phyloP scores from a whole-genome alignment of 345 rosid genomes.

The Eucalyptus microcorys region DNA sequence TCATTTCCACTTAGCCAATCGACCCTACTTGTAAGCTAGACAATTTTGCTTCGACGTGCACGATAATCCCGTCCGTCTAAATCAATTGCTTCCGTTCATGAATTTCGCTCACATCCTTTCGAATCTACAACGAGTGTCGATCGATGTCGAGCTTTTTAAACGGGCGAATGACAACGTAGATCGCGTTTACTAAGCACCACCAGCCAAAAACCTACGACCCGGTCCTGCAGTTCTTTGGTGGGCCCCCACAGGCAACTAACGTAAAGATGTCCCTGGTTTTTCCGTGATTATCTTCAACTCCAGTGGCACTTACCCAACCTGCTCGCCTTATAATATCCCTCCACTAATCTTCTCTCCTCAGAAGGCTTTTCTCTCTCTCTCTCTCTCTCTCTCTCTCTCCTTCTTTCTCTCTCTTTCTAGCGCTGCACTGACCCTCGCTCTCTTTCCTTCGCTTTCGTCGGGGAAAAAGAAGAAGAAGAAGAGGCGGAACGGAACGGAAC shows the following conservation, averaged over 20 bases:
- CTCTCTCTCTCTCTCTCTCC: neutral
- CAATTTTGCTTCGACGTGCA: neutral
- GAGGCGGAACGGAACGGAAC: neutral
- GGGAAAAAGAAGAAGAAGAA: neutral
- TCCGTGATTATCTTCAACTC: neutral
- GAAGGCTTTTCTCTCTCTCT: neutral
- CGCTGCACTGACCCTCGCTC: neutral
- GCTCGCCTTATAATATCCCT: neutral
- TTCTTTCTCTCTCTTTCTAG: neutral
- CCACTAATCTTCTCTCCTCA: neutral
- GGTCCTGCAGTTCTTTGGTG: neutral
- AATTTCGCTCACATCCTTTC: neutral
- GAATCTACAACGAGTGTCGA: neutral
- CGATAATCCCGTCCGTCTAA: neutral
- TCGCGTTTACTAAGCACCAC: neutral
- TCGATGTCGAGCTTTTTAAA: neutral
- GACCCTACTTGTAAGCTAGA: neutral
- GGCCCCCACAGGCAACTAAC: neutral
- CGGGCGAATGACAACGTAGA: neutral
- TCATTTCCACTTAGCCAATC: neutral
- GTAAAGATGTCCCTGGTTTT: neutral
- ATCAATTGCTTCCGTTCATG: neutral
- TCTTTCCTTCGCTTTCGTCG: neutral
- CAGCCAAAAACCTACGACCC: neutral
- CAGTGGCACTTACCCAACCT: neutral